Conservation (phyloP, 805 yeast species). For the Schwanniomyces sp. region DNA sequence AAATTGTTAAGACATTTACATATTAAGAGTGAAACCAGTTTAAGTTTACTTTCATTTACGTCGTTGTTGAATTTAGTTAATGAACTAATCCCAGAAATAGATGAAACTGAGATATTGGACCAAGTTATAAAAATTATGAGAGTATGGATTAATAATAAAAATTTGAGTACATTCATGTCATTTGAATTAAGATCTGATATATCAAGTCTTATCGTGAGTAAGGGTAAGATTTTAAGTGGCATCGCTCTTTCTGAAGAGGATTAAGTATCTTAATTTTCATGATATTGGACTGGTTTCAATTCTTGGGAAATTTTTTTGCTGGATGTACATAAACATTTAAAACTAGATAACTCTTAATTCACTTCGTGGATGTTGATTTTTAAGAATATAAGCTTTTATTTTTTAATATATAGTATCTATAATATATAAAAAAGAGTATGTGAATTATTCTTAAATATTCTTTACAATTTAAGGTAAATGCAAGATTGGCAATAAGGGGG, state of each 20-base stretch:
- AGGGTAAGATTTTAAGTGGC: constrained; percentile 33
- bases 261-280: neutral
- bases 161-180: constrained; percentile 16
- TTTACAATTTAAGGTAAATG: neutral
- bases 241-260: constrained; percentile 12
- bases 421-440: neutral
- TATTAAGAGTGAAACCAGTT: constrained; percentile 11
- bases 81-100: constrained; percentile 16
- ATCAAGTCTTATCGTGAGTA: constrained; percentile 28
- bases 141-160: constrained; percentile 29
- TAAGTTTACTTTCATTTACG: constrained; percentile 34
- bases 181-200: constrained; percentile 23
- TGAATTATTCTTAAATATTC: neutral
- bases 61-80: constrained; percentile 23
- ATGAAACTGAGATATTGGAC: constrained; percentile 25
- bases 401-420: neutral
- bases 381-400: neutral
- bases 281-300: neutral
- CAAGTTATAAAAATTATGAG: constrained; percentile 22
- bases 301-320: neutral
- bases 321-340: too few relatives aligned
- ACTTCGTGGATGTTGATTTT: neutral
- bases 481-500: neutral
- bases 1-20: constrained; percentile 25
- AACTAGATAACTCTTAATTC: too few relatives aligned